Base-by-base conservation (phyloP, 2,329 filamentous ascomycete species). In the Fusarium buxicola region DNA sequence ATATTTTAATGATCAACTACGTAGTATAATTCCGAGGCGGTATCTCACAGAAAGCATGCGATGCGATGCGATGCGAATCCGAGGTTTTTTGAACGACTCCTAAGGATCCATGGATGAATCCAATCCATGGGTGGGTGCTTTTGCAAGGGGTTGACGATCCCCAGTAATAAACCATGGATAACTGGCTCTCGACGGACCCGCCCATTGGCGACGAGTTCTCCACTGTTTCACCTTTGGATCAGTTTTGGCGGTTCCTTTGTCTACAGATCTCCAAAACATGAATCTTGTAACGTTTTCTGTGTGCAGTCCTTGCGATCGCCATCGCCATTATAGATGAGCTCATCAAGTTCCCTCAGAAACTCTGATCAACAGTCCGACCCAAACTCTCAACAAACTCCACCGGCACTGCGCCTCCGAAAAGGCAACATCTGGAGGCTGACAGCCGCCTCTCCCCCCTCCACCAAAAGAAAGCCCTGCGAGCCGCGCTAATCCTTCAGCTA, bases 231-330 rank as follows among this genome's bases (percentile, higher is more conserved):
- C 32, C 43, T 51, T 46, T 49, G 24, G 38, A 21, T 21, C 21
- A 21, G 21, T 21, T 21, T 21, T 21, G 21, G 39, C 49, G 58
- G 41, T 25, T 65, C 39, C 30, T 63, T 36, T 55, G 7, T 54
- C 44, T 28, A 44, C 48, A 40, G 39, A 35, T 61, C 58, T 50
- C 44, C 49, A 50, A 35, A 40, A 24, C 41, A 46, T 36, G 35
- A 47, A 55, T 28, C 35, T 55, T 65, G 61, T 65, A 58, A 65
- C 61, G 39, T 36, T 57, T 61, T 61, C 61, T 56, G 57, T 16
- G 24, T 61, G 43, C 58, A 56, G 32, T 60, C 30, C 5, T 30
- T 35, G 21, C 46, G 8, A 9, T 55, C 3, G 49, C 28, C 36
- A 36, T 47, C 3, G 45, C 24, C 35, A 28, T n/a, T 9, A 30